A percentile compares a stretch with the other conserved stretches of the same genome.
phyloP scores from a whole-genome alignment of 2,329 filamentous ascomycete species.

The Didymella arachidicola region DNA sequence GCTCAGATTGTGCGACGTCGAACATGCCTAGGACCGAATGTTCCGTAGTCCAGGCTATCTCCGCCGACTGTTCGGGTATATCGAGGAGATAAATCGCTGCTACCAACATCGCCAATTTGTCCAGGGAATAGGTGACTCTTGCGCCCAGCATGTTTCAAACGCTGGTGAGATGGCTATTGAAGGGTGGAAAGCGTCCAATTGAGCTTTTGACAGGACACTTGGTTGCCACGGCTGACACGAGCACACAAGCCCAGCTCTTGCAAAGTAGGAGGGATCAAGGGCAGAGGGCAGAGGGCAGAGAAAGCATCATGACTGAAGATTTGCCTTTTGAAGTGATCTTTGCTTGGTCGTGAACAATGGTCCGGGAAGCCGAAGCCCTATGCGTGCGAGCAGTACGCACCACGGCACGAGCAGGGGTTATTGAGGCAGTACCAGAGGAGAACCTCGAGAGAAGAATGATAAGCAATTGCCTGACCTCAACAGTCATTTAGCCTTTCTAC shows the following conservation, averaged over 20 bases:
- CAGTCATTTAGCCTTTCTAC: background rate
- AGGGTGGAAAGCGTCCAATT: background rate
- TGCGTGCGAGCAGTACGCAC: background rate
- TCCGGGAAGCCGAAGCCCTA: background rate
- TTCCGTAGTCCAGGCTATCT: background rate
- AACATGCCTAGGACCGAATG: background rate
- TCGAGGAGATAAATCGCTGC: background rate
- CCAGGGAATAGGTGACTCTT: background rate
- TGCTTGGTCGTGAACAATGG: background rate
- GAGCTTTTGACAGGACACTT: background rate
- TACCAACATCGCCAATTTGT: background rate
- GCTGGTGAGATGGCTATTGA: background rate
- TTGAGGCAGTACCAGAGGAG: background rate
- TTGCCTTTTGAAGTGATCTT: background rate
- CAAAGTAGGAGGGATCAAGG: background rate
- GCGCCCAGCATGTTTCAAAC: background rate
- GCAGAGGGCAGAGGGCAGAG: background rate
- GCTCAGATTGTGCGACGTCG: background rate
- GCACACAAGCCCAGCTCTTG: background rate
- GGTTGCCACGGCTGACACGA: background rate
- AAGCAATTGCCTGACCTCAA: background rate
- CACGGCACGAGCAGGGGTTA: no score
- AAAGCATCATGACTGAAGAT: background rate
- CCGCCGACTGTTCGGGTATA: conserved; percentile 4
- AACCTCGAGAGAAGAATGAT: background rate